Conservation (phyloP, 192 early-diverging fungal genomes). For the Backusella circina region DNA sequence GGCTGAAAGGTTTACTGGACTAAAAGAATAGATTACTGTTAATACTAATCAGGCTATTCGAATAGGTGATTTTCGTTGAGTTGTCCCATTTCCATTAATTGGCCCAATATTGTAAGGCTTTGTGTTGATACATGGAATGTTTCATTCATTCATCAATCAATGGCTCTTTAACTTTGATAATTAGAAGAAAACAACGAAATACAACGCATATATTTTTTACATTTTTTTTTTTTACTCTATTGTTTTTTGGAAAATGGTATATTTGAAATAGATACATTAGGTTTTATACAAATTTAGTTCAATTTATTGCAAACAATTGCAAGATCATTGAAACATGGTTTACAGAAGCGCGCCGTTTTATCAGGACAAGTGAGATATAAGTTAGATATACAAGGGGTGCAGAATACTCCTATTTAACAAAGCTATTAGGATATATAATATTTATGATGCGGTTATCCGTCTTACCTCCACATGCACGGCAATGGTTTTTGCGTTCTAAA, state of each 20-base stretch:
- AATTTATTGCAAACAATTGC: background rate
- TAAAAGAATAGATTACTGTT: too few species aligned
- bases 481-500: slow-evolving; percentile 48
- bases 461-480: slow-evolving; percentile 52
- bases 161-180: too few species aligned
- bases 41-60: too few species aligned
- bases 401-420: slow-evolving; percentile 12
- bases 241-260: background rate
- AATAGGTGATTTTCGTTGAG: too few species aligned
- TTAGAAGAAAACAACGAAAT: too few species aligned
- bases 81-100: too few species aligned
- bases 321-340: slow-evolving; percentile 7
- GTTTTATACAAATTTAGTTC: background rate
- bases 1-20: too few species aligned
- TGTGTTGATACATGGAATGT: too few species aligned
- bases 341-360: slow-evolving; percentile 18
- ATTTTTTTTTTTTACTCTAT: background rate
- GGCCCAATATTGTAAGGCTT: too few species aligned
- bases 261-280: background rate
- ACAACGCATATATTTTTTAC: too few species aligned
- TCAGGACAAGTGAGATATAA: slow-evolving; percentile 12
- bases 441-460: background rate
- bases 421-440: background rate
- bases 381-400: slow-evolving; percentile 9
- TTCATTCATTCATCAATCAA: too few species aligned